A percentile compares a stretch with the other conserved stretches of the same genome.
Evolutionary conservation across 345 rosid genomes (phyloP).

Genomic region (Schrenkiella parvula): DNA sequence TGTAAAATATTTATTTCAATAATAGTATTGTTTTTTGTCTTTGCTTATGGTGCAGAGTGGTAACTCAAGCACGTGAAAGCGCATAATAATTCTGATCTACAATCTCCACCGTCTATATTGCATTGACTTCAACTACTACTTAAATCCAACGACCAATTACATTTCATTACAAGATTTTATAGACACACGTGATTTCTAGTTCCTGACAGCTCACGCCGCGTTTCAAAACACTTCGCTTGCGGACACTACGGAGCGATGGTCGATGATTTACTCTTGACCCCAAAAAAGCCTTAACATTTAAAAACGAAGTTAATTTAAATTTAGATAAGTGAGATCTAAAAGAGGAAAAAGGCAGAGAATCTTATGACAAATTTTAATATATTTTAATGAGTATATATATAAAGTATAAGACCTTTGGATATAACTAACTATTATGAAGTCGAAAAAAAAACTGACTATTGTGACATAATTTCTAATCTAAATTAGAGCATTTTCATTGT

Average conservation of each 20-base stretch:
- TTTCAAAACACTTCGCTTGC: constrained; percentile 33
- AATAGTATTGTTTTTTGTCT: not conserved
- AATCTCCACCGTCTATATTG: constrained; percentile 6
- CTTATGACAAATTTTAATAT: constrained; percentile 2
- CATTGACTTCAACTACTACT: not conserved
- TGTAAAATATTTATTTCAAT: not conserved
- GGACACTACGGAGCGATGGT: constrained; percentile 35
- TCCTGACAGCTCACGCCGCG: constrained; percentile 34
- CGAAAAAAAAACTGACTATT: no score
- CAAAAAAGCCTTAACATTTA: not conserved
- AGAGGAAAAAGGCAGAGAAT: constrained; percentile 21
- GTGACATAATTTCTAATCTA: not conserved
- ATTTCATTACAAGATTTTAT: not conserved
- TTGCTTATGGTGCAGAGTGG: constrained; percentile 16
- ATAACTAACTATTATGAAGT: not conserved
- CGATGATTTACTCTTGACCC: constrained; percentile 29
- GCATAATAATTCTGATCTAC: not conserved
- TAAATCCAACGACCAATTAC: constrained; percentile 8
- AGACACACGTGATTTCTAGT: constrained; percentile 11
- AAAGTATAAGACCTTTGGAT: not conserved
- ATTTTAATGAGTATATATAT: not conserved
- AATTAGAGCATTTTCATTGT: no score
- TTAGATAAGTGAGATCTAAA: constrained; percentile 13
- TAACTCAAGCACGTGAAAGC: constrained; percentile 30
- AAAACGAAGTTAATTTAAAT: not conserved